Conservation (phyloP, 2,329 filamentous ascomycete genomes). For the Paraconiothyrium brasiliense region DNA sequence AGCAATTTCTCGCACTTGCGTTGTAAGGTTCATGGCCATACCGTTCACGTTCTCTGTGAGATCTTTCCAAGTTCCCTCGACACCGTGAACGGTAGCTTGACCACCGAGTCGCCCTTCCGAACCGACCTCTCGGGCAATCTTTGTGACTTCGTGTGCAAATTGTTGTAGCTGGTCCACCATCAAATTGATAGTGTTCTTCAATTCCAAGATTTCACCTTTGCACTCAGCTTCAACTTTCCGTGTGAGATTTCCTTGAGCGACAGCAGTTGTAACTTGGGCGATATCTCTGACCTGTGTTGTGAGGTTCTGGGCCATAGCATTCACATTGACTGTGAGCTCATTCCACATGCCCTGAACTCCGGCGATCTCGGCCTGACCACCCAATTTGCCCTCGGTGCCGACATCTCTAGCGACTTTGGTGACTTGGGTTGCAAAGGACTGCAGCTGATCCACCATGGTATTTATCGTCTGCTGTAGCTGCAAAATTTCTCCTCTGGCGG, state of each 20-base stretch:
- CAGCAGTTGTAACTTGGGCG: slow-evolving; percentile 62
- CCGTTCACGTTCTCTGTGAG: slow-evolving; percentile 64
- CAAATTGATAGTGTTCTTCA: slow-evolving; percentile 63
- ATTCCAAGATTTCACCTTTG: slow-evolving; percentile 61
- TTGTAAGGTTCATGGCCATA: slow-evolving; percentile 62
- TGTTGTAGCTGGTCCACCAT: slow-evolving; percentile 64
- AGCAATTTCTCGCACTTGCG: slow-evolving; percentile 63
- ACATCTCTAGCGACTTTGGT: slow-evolving; percentile 72
- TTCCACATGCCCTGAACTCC: slow-evolving; percentile 74
- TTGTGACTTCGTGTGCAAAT: slow-evolving; percentile 63
- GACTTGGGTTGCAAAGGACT: slow-evolving; percentile 71
- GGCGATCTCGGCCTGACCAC: slow-evolving; percentile 70
- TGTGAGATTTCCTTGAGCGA: slow-evolving; percentile 61
- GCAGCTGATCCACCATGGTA: slow-evolving; percentile 73
- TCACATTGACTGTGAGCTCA: slow-evolving; percentile 67
- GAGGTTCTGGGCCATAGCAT: slow-evolving; percentile 64
- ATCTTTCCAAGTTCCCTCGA: slow-evolving; percentile 64
- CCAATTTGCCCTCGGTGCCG: slow-evolving; percentile 70
- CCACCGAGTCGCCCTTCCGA: slow-evolving; percentile 62
- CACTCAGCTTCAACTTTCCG: slow-evolving; percentile 62
- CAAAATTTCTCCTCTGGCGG: slow-evolving; percentile 92
- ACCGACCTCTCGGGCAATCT: slow-evolving; percentile 62
- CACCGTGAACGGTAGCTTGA: slow-evolving; percentile 62
- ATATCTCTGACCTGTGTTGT: slow-evolving; percentile 64
- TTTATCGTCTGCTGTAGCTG: slow-evolving; percentile 91